Percentiles rank a stretch among this genome's conserved stretches.
phyloP scores from a whole-genome alignment of 306 rosid species.

The Adenanthera pavonina region DNA sequence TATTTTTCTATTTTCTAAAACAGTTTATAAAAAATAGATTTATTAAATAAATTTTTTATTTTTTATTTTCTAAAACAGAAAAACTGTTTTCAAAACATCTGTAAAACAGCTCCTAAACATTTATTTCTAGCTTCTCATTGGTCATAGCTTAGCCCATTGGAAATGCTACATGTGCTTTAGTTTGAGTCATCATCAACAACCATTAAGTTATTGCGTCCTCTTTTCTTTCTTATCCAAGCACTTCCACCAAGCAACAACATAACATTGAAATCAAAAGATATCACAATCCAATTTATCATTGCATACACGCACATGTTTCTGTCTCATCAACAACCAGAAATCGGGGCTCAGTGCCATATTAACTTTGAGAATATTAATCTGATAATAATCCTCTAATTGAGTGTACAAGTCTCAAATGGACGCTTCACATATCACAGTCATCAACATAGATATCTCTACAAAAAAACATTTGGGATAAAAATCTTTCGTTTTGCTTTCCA shows the following conservation, averaged over 20 bases:
- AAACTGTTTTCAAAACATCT: neutral
- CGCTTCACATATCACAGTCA: neutral
- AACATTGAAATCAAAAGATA: neutral
- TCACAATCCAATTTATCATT: neutral
- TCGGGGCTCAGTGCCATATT: neutral
- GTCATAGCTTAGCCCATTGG: neutral
- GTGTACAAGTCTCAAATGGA: neutral
- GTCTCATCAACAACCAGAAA: slow-evolving; percentile 3
- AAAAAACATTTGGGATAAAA: neutral
- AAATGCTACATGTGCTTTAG: neutral
- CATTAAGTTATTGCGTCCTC: neutral
- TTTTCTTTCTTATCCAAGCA: neutral
- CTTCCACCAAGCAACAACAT: neutral
- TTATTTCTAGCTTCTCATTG: neutral
- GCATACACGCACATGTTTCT: neutral
- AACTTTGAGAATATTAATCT: neutral
- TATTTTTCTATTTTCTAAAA: too few species aligned
- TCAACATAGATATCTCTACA: neutral
- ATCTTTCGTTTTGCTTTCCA: neutral
- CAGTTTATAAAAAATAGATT: too few species aligned
- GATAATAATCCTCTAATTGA: neutral
- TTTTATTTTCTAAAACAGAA: too few species aligned
- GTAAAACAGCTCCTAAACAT: neutral
- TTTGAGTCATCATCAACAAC: neutral
- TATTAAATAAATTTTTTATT: too few species aligned